Conservation (phyloP, 2,329 filamentous ascomycete genomes). For the Colletotrichum tropicale region DNA sequence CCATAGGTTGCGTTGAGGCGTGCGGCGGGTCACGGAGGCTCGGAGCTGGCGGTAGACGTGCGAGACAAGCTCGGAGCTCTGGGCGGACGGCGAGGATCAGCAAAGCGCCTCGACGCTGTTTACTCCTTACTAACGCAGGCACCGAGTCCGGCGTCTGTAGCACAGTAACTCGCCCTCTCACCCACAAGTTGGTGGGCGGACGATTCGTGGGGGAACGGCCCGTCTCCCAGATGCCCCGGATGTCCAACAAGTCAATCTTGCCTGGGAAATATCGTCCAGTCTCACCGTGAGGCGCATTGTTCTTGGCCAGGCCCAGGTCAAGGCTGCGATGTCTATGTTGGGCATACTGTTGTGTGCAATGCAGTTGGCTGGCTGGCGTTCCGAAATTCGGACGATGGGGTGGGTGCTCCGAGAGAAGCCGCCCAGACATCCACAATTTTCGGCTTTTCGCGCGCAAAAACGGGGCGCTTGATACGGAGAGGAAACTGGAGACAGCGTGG, state of each 20-base stretch:
- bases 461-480: conserved; percentile 9
- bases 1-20: not conserved
- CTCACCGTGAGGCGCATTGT: conserved; percentile 15
- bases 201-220: not conserved
- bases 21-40: conserved; percentile 8
- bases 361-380: conserved; percentile 1
- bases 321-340: not conserved
- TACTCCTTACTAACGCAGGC: not conserved
- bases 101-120: not conserved
- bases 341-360: not conserved
- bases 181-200: not conserved
- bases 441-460: conserved; percentile 19
- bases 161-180: not conserved
- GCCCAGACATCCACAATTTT: conserved; percentile 6
- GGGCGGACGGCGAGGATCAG: not conserved
- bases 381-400: conserved; percentile 15
- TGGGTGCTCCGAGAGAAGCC: conserved; percentile 17
- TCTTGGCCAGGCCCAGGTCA: not conserved
- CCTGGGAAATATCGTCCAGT: not conserved
- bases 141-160: not conserved
- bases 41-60: conserved; percentile 14
- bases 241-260: not conserved
- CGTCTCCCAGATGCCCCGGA: not conserved
- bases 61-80: conserved; percentile 12
- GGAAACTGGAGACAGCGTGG: conserved; percentile 7